Conservation (phyloP, 176 grass and related monocot species). For the Aegilops bicornis region DNA sequence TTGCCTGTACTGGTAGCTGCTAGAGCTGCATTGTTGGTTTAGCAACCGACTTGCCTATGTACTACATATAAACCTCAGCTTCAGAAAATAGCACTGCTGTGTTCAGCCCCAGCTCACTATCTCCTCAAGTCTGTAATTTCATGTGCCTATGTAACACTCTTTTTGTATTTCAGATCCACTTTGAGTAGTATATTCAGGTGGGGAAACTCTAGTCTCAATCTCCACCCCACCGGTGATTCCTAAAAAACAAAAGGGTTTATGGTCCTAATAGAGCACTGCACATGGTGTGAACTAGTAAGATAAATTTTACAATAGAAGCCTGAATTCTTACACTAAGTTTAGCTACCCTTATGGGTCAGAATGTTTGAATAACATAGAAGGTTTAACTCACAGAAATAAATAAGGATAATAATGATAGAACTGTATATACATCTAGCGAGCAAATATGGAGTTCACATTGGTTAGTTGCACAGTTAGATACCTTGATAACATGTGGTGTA, state of each 20-base stretch:
- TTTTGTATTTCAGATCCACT: too few relatives aligned
- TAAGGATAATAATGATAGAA: constrained; percentile 6
- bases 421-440: background rate
- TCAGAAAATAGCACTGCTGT: too few relatives aligned
- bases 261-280: background rate
- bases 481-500: constrained; percentile 89
- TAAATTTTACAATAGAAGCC: constrained; percentile 26
- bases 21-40: too few relatives aligned
- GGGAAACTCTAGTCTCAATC: too few relatives aligned
- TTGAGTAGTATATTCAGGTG: too few relatives aligned
- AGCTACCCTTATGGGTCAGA: constrained; percentile 10
- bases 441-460: background rate
- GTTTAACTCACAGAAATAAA: constrained; percentile 2
- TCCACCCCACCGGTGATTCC: too few relatives aligned
- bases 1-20: too few relatives aligned
- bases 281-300: constrained; percentile 4
- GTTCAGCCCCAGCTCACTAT: too few relatives aligned
- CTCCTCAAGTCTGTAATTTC: too few relatives aligned
- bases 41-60: too few relatives aligned
- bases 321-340: background rate
- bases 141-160: too few relatives aligned
- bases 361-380: background rate
- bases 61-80: too few relatives aligned
- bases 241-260: background rate
- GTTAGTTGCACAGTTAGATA: constrained; percentile 32